Evolutionary conservation across 352 stramenopile genomes (phyloP).

Genomic region (Phytophthora podocarpi): DNA sequence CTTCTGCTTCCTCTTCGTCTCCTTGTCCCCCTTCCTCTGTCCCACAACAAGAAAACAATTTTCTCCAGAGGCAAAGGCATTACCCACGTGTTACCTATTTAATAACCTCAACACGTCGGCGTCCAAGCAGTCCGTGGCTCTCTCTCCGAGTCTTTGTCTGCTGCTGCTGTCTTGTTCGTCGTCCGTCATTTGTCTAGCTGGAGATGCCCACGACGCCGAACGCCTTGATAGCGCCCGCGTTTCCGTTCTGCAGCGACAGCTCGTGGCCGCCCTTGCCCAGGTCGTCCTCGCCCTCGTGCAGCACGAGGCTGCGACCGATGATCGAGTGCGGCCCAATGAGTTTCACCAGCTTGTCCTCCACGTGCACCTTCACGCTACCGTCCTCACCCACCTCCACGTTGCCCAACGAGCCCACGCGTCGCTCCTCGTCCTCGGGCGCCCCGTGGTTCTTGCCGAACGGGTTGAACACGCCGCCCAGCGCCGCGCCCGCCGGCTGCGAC

Average conservation of each 20-base stretch:
- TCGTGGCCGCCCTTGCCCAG: conserved; percentile 97
- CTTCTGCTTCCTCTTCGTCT: too few relatives aligned
- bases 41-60: background rate
- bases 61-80: conserved; percentile 9
- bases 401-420: conserved; percentile 95
- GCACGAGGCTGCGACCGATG: conserved; percentile 95
- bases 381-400: conserved; percentile 91
- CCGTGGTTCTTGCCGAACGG: conserved; percentile 98
- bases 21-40: too few relatives aligned
- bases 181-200: conserved; percentile 37
- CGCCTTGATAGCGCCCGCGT: conserved; percentile 92
- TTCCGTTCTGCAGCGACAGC: conserved; percentile 96
- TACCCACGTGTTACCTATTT: conserved; percentile 33
- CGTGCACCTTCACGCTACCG: conserved; percentile 90
- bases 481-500: conserved; percentile 71
- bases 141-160: background rate
- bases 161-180: too few relatives aligned
- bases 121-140: background rate
- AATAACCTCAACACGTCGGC: conserved; percentile 20
- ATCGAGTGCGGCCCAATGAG: conserved; percentile 98
- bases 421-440: conserved; percentile 94
- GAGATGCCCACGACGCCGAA: conserved; percentile 94
- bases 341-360: conserved; percentile 96
- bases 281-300: conserved; percentile 97
- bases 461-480: conserved; percentile 96